Evolutionary conservation across 768 basidiomycete genomes (phyloP), one percentile per base, ranked within the genome.

Genomic region (Macrolepiota albuminosa): DNA sequence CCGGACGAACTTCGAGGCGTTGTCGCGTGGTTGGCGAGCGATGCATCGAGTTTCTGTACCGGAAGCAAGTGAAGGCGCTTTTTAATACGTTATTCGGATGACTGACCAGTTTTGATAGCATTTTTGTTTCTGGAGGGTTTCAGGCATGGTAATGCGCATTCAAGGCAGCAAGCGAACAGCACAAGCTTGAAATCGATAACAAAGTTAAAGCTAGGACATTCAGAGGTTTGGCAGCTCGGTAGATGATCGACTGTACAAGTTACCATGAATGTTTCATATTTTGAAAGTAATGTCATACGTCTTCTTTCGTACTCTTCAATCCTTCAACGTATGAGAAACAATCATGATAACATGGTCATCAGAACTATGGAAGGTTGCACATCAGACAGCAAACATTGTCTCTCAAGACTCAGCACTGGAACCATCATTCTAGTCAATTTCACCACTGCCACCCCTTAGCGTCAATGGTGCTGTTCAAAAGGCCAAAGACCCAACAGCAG

Each of bases 21-120:
- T 0, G 76, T 81, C 45, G 71, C 81, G 0, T 91, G 89, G 89
- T 72, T 91, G 9, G 85, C 88, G 26, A 84, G 83, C 63, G 87
- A 89, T 60, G 88, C 89, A 50, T 87, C 86, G 7, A 87, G 82
- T 42, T 91, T 86, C 68, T 89, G 87, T 68, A 91, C 89, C 0
- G 88, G 88, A 2, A 89, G 87, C 85, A 87, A 90, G 88, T 90
- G 65, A 61, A 87, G 21, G 11, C 2, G 3, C 5, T 48, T 16
- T 24, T 37, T 31, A 4, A 18, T 2, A 31, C 24, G 34, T 21
- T 14, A 14, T 26, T 48, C 7, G n/a, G n/a, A 16, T 14, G n/a
- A 16, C 11, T 2, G 8, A 34, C 21, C 2, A 21, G 13, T 71
- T 50, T 69, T 69, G 29, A 24, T 66, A 85, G 84, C 63, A 84